These are phyloP conservation scores for Parafenestella ontariensis DNA, from an alignment of 2,329 filamentous ascomycete genomes.

Conservation along the genomic window DNA sequence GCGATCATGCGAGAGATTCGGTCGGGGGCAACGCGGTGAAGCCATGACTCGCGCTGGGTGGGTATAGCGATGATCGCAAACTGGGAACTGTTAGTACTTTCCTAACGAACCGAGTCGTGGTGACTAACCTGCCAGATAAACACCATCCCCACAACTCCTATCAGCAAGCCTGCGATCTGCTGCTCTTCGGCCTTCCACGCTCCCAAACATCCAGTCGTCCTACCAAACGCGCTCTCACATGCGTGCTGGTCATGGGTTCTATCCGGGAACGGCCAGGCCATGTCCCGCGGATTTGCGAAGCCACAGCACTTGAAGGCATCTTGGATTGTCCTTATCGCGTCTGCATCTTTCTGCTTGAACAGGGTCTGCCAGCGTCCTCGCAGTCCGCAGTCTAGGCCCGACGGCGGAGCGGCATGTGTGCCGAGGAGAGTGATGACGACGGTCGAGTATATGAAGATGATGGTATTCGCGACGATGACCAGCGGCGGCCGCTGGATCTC, in stretches of 20 bases:
- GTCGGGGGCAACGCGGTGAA: slow-evolving; percentile 39
- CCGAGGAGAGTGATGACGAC: slow-evolving; percentile 56
- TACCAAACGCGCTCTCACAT: slow-evolving; percentile 58
- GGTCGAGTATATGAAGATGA: slow-evolving; percentile 51
- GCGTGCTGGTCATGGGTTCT: slow-evolving; percentile 36
- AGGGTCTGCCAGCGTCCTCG: slow-evolving; percentile 63
- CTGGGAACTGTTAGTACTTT: slow-evolving; percentile 19
- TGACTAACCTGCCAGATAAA: slow-evolving; percentile 42
- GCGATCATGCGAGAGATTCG: slow-evolving; percentile 42
- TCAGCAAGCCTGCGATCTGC: slow-evolving; percentile 61
- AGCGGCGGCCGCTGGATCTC: slow-evolving; percentile 43
- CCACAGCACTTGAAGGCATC: slow-evolving; percentile 73
- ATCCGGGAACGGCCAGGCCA: slow-evolving; percentile 67
- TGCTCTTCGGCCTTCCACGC: slow-evolving; percentile 66
- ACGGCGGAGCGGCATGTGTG: slow-evolving; percentile 50
- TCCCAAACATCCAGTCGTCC: slow-evolving; percentile 57
- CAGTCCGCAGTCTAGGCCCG: slow-evolving; percentile 61
- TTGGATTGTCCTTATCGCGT: slow-evolving; percentile 66
- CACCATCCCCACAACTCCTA: slow-evolving; percentile 55
- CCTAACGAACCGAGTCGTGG: not conserved
- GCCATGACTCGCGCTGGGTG: slow-evolving; percentile 41
- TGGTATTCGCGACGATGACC: slow-evolving; percentile 48
- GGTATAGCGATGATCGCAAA: slow-evolving; percentile 40
- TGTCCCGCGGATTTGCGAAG: slow-evolving; percentile 63
- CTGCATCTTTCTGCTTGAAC: slow-evolving; percentile 59